Conservation (phyloP, 371 early-diverging fungal species). For the Blastocladiella emersonii region DNA sequence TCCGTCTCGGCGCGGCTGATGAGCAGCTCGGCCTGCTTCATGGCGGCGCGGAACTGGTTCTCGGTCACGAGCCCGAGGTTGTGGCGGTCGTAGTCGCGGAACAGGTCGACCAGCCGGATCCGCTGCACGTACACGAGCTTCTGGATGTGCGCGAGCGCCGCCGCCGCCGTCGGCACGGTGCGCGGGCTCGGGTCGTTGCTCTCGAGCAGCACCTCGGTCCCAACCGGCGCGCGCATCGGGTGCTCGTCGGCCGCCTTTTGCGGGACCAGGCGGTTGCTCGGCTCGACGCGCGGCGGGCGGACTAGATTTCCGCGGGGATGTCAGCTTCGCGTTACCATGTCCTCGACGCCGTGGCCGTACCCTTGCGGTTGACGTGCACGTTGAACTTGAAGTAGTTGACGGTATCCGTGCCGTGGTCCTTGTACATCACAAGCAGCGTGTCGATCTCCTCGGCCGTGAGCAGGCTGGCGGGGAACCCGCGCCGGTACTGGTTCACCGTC, state of each 20-base stretch:
- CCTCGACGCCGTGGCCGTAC: no score
- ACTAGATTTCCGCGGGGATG: background rate
- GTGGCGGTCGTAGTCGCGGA: conserved; percentile 32
- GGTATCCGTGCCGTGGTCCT: conserved; percentile 17
- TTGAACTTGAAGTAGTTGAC: conserved; percentile 40
- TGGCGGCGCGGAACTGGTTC: conserved; percentile 29
- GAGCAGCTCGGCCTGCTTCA: conserved; percentile 14
- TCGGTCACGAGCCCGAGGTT: conserved; percentile 26
- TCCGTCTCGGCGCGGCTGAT: conserved; percentile 13
- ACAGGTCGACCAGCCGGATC: conserved; percentile 30
- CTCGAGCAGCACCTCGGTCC: conserved; percentile 28
- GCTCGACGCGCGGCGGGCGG: conserved; percentile 8
- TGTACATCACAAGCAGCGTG: conserved; percentile 21
- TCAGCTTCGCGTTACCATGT: no score
- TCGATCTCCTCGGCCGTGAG: conserved; percentile 28
- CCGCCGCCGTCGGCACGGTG: conserved; percentile 17
- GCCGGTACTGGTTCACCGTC: conserved; percentile 17
- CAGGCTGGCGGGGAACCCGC: conserved; percentile 30
- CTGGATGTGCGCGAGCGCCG: conserved; percentile 10
- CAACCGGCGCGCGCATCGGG: conserved; percentile 20
- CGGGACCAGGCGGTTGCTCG: conserved; percentile 15
- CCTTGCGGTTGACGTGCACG: conserved; percentile 31
- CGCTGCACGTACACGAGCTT: conserved; percentile 26
- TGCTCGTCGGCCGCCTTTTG: conserved; percentile 6
- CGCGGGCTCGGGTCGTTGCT: conserved; percentile 7